These are phyloP conservation scores for Fusarium staphyleae DNA, from an alignment of 2,329 filamentous ascomycete genomes.

Conservation along the genomic window DNA sequence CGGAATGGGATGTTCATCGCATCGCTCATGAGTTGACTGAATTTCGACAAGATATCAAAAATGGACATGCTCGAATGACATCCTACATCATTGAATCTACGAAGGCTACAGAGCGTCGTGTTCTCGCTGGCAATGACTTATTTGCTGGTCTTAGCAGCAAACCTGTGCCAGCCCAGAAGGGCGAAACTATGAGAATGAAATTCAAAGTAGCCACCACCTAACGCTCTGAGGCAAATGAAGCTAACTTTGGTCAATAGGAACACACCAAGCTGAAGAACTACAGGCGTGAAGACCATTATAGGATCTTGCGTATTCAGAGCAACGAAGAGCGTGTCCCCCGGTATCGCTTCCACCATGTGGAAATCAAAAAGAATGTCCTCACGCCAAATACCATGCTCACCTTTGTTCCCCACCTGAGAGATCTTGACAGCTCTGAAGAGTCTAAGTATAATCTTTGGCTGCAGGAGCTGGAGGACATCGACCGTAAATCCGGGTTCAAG, in stretches of 20 bases:
- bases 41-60: conserved; percentile 53
- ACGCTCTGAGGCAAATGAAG: not conserved
- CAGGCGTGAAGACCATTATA: conserved; percentile 51
- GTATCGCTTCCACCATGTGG: conserved; percentile 66
- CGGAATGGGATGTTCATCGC: conserved; percentile 53
- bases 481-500: conserved; percentile 64
- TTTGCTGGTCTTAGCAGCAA: conserved; percentile 55
- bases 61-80: conserved; percentile 55
- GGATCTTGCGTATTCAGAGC: conserved; percentile 57
- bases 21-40: conserved; percentile 51
- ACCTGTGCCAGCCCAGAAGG: conserved; percentile 47
- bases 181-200: conserved; percentile 56
- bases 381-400: conserved; percentile 67
- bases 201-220: conserved; percentile 53
- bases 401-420: conserved; percentile 66
- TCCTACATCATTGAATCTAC: conserved; percentile 56
- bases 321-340: conserved; percentile 61
- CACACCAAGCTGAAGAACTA: conserved; percentile 55
- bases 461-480: conserved; percentile 63
- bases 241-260: conserved; percentile 48
- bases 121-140: conserved; percentile 54
- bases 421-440: conserved; percentile 64
- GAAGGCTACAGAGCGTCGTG: conserved; percentile 49
- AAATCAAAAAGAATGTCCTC: conserved; percentile 65
- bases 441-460: conserved; percentile 63